Evolutionary conservation across 768 basidiomycete species (phyloP).

Genomic region (Pulveroboletus ravenelii): DNA sequence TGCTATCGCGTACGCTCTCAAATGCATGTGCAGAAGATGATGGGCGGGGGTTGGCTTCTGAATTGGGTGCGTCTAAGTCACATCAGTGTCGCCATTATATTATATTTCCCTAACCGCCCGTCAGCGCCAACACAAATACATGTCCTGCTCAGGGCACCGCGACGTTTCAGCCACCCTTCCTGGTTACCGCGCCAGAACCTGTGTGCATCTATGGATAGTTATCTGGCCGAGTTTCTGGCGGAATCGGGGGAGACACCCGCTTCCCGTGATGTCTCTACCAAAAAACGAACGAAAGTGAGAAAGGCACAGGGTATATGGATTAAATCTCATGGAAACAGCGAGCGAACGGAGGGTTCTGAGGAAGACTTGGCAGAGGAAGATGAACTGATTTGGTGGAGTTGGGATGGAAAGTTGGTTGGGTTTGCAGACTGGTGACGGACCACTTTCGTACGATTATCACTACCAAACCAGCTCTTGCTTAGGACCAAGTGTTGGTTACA

Average conservation of each 20-base stretch:
- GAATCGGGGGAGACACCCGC: slow-evolving; percentile 14
- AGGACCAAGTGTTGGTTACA: no score
- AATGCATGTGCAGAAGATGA: slow-evolving; percentile 40
- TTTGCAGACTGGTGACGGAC: slow-evolving; percentile 43
- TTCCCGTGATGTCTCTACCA: slow-evolving; percentile 17
- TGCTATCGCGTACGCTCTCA: slow-evolving; percentile 43
- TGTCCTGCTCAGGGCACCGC: slow-evolving; percentile 43
- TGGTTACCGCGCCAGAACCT: slow-evolving; percentile 46
- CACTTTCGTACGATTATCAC: no score
- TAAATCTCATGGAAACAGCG: slow-evolving; percentile 17
- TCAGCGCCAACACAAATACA: slow-evolving; percentile 46
- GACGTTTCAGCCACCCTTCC: slow-evolving; percentile 42
- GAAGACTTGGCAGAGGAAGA: slow-evolving; percentile 34
- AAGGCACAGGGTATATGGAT: slow-evolving; percentile 42
- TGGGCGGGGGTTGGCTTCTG: slow-evolving; percentile 35
- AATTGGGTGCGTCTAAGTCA: slow-evolving; percentile 32
- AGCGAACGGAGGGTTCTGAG: slow-evolving; percentile 1
- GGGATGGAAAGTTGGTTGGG: slow-evolving; percentile 45
- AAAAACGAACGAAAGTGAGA: slow-evolving; percentile 25
- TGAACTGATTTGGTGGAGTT: slow-evolving; percentile 51
- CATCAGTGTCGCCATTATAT: not conserved
- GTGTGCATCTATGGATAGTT: slow-evolving; percentile 33
- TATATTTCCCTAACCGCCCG: not conserved
- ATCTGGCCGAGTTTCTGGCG: slow-evolving; percentile 33
- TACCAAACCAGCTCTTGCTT: no score